These are phyloP conservation scores for Vachellia pachyceras DNA, from an alignment of 306 rosid genomes.

Conservation along the genomic window DNA sequence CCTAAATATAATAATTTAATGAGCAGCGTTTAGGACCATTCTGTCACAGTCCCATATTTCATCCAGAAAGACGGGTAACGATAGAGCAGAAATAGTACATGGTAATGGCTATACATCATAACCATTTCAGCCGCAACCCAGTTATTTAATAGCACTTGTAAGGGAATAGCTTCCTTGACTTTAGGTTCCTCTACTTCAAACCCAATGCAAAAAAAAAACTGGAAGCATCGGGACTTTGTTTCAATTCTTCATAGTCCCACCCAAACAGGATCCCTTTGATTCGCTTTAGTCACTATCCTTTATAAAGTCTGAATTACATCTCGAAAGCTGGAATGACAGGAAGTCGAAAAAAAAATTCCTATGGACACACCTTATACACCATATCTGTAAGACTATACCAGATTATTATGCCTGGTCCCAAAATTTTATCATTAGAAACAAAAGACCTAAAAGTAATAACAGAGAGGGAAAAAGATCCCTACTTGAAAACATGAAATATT, in stretches of 20 bases:
- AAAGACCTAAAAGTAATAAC: not conserved
- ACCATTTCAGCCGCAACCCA: no score
- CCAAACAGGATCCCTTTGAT: not conserved
- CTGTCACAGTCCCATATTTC: not conserved
- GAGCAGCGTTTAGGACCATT: not conserved
- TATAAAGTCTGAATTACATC: not conserved
- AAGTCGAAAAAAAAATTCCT: not conserved
- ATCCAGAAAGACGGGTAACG: no score
- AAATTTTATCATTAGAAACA: not conserved
- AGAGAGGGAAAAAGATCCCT: not conserved
- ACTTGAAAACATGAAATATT: not conserved
- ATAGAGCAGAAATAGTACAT: no score
- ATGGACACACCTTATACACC: not conserved
- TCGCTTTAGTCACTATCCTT: not conserved
- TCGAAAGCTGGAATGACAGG: not conserved
- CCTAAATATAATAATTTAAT: not conserved
- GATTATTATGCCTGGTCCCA: not conserved
- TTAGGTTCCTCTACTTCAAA: no score
- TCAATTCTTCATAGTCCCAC: not conserved
- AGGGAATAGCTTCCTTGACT: no score
- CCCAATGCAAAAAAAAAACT: no score
- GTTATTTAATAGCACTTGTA: no score
- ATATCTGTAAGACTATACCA: not conserved
- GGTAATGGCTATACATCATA: no score
- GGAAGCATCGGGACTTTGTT: no score